Evolutionary conservation across 31 red algal species (phyloP).

Genomic region (Asparagopsis taxiformis): DNA sequence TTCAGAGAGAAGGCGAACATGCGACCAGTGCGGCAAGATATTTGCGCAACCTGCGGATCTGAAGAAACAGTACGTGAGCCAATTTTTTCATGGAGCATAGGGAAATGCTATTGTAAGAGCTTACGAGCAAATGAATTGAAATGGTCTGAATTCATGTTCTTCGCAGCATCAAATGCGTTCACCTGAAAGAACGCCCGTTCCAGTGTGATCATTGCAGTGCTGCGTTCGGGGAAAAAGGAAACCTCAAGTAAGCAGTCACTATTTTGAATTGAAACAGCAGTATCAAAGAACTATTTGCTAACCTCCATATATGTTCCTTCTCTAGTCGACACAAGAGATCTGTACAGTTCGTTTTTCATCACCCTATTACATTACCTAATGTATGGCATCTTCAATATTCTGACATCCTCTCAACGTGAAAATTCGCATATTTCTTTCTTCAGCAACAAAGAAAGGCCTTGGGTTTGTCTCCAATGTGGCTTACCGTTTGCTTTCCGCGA

Average conservation of each 20-base stretch:
- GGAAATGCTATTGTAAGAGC: background rate
- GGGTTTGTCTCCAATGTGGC: slow-evolving; percentile 27
- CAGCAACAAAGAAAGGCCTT: slow-evolving; percentile 43
- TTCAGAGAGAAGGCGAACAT: slow-evolving; percentile 18
- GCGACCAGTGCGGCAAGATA: slow-evolving; percentile 34
- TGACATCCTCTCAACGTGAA: background rate
- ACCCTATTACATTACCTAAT: too few species aligned
- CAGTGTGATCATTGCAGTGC: slow-evolving; percentile 33
- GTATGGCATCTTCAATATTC: background rate
- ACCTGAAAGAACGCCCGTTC: slow-evolving; percentile 39
- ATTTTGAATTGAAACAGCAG: too few species aligned
- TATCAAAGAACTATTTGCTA: too few species aligned
- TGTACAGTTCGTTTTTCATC: slow-evolving; percentile 45
- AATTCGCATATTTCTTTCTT: background rate
- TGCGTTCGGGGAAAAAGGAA: slow-evolving; percentile 49
- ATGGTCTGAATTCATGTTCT: background rate
- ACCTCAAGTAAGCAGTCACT: slow-evolving; percentile 52
- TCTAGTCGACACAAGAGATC: slow-evolving; percentile 37
- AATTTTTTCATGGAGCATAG: background rate
- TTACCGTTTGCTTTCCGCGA: slow-evolving; percentile 43
- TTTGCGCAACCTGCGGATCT: slow-evolving; percentile 44
- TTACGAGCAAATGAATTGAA: background rate
- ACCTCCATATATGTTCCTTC: background rate
- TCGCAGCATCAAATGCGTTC: slow-evolving; percentile 49
- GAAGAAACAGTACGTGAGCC: slow-evolving; percentile 43